These are phyloP conservation scores for Pseudonitzschia multiseries DNA, from an alignment of 108 stramenopile species.

Conservation along the genomic window DNA sequence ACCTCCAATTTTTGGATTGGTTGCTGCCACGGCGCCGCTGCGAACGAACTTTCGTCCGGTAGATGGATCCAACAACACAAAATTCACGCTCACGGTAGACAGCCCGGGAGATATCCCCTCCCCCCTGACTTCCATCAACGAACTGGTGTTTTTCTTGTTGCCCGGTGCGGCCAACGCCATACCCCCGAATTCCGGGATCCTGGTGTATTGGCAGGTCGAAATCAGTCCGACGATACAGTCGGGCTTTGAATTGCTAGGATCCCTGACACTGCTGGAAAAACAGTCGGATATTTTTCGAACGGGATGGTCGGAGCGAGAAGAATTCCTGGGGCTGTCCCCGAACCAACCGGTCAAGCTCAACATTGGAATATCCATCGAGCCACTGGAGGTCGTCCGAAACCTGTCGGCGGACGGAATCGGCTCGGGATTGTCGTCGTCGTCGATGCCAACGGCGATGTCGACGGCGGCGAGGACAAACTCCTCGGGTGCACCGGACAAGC, in stretches of 20 bases:
- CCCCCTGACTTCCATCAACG: conserved; percentile 59
- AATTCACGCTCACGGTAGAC: conserved; percentile 55
- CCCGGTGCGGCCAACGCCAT: conserved; percentile 43
- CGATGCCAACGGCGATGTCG: too few relatives aligned
- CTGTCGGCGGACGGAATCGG: background rate
- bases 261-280: conserved; percentile 43
- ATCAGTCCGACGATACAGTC: conserved; percentile 35
- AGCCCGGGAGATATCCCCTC: conserved; percentile 52
- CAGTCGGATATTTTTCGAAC: conserved; percentile 75
- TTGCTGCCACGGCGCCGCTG: conserved; percentile 67
- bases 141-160: conserved; percentile 72
- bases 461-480: background rate
- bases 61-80: conserved; percentile 56
- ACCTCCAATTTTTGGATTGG: conserved; percentile 47
- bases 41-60: conserved; percentile 71
- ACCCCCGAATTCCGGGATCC: conserved; percentile 63
- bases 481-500: conserved; percentile 15
- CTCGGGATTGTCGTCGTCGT: background rate
- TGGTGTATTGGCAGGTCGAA: conserved; percentile 74
- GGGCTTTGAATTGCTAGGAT: conserved; percentile 79
- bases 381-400: conserved; percentile 63
- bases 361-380: conserved; percentile 77
- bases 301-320: conserved; percentile 74
- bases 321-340: conserved; percentile 36
- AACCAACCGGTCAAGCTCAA: conserved; percentile 49